Conservation (phyloP, 371 early-diverging fungal genomes). For the Mucor saturninus region DNA sequence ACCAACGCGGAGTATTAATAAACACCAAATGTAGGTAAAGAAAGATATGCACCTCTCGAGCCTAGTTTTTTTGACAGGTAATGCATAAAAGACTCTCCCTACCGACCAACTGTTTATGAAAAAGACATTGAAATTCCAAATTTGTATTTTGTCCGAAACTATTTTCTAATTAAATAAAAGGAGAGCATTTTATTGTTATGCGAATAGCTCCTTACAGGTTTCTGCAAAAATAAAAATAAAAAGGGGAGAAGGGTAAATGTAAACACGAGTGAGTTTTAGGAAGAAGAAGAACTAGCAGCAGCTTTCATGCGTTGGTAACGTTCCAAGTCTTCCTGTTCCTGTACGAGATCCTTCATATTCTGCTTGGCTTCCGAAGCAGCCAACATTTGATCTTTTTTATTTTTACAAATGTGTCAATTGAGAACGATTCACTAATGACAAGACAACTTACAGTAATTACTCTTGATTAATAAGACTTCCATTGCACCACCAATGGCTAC, state of each 20-base stretch:
- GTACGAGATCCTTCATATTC: constrained; percentile 35
- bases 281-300: constrained; percentile 1
- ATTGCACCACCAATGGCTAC: constrained; percentile 40
- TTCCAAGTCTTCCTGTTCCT: constrained; percentile 45
- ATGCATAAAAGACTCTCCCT: too few relatives aligned
- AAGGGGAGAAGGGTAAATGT: background rate
- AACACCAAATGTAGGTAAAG: too few relatives aligned
- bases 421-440: too few relatives aligned
- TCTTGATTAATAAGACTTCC: constrained; percentile 48
- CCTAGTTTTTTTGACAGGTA: too few relatives aligned
- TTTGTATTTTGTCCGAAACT: background rate
- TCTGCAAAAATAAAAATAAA: background rate
- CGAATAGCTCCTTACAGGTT: background rate
- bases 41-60: too few relatives aligned
- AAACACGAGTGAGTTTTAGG: background rate
- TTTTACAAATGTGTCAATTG: background rate
- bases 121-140: background rate
- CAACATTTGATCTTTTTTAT: constrained; percentile 47
- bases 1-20: too few relatives aligned
- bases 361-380: constrained; percentile 56
- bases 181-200: constrained; percentile 1
- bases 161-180: background rate
- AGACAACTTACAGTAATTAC: constrained; percentile 48
- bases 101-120: background rate
- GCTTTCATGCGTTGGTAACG: constrained; percentile 34